Evolutionary conservation across 306 rosid species (phyloP).

Genomic region (Pterocarpus santalinus): DNA sequence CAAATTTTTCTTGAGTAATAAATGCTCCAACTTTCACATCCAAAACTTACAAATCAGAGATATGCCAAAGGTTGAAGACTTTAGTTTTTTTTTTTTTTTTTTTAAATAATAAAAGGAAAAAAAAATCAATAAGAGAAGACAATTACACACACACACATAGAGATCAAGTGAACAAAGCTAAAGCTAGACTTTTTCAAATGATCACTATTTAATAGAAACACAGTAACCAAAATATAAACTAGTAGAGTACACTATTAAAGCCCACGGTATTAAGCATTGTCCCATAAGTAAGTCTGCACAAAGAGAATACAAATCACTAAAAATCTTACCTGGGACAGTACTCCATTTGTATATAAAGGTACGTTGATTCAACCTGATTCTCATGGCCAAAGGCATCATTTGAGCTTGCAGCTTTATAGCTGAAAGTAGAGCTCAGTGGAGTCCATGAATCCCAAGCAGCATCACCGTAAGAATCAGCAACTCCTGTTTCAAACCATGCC

Average conservation of each 20-base stretch:
- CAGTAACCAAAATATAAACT: slow-evolving; percentile 11
- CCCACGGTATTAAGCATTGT: slow-evolving; percentile 2
- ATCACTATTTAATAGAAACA: neutral
- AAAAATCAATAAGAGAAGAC: neutral
- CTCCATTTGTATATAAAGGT: slow-evolving; percentile 98
- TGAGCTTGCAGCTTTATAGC: slow-evolving; percentile 62
- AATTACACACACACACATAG: neutral
- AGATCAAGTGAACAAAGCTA: neutral
- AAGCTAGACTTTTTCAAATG: slow-evolving; percentile 25
- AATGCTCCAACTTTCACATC: slow-evolving; percentile 5
- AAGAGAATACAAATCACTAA: slow-evolving; percentile 38
- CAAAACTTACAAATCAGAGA: slow-evolving; percentile 20
- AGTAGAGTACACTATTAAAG: slow-evolving; percentile 26
- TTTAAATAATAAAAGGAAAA: neutral
- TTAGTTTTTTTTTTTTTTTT: too few species aligned
- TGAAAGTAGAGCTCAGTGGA: slow-evolving; percentile 72
- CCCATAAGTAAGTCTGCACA: slow-evolving; percentile 32
- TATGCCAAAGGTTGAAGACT: neutral
- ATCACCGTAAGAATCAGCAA: slow-evolving; percentile 70
- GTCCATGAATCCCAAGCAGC: slow-evolving; percentile 71
- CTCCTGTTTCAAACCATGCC: slow-evolving; percentile 99
- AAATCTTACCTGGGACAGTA: slow-evolving; percentile 85
- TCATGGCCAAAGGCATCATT: slow-evolving; percentile 68
- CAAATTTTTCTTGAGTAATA: neutral
- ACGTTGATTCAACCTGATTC: slow-evolving; percentile 81